Base-by-base conservation (phyloP, 768 basidiomycete genomes). In the Lactarius psammicola region DNA sequence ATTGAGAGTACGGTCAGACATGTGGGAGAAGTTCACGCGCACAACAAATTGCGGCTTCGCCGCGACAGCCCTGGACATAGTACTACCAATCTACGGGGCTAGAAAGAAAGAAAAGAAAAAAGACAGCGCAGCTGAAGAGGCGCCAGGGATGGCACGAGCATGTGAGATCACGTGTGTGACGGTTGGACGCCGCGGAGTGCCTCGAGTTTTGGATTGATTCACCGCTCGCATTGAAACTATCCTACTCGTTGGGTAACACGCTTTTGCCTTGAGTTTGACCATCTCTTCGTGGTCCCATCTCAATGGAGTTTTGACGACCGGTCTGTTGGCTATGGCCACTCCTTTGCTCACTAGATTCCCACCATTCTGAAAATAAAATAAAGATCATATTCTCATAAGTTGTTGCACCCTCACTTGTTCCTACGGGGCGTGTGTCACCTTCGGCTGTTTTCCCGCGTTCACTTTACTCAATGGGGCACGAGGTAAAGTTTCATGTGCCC, bases 41-140 rank as follows among this genome's bases (percentile, higher is more conserved):
- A 92, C 92, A 73, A 94, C 90, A 70, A 92, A 74, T 72, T 92
- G 90, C 54, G 88, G 85, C 75, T 81, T 85, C 56, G 84, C 84
- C 74, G 84, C 85, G 53, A 76, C 74, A 44, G 81, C 84, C 76
- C 87, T 90, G 70, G 91, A 90, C 90, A 92, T 92, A 69, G 59
- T 62, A 62, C 63, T 46, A 69, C 63, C 15, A 56, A 28, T 54
- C 15, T 33, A 30, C 13, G 57, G n/a, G 17, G 57, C 8, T 15
- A n/a, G n/a, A n/a, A n/a, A n/a, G n/a, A n/a, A n/a, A n/a, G n/a
- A n/a, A n/a, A n/a, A n/a, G n/a, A n/a, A n/a, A 26, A 33, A 38
- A 15, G 56, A 40, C 40, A 40, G 4, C 17, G 18, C 10, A 51
- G 28, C 10, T 23, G 15, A 15, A 34, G 18, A 59, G 34, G 17